Evolutionary conservation across 345 rosid species (phyloP).

Genomic region (Boechera stricta): DNA sequence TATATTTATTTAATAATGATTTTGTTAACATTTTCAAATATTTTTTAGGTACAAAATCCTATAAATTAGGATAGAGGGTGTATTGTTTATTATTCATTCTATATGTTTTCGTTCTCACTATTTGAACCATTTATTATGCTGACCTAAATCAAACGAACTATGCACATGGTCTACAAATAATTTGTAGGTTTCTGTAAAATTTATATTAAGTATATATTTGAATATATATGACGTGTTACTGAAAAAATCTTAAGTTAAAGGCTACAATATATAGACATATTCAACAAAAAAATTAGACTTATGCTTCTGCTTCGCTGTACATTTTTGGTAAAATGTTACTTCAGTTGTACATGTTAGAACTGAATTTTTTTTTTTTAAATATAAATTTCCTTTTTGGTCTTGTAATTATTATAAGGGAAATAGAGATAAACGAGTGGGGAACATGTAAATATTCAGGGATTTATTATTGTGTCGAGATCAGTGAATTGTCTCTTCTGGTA

Average conservation of each 20-base stretch:
- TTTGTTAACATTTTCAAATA: too few species aligned
- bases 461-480: neutral
- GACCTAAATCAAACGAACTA: neutral
- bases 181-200: neutral
- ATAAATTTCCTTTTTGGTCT: too few species aligned
- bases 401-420: neutral
- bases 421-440: neutral
- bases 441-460: neutral
- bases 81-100: too few species aligned
- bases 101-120: too few species aligned
- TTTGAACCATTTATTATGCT: too few species aligned
- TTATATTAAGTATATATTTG: neutral
- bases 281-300: neutral
- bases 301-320: neutral
- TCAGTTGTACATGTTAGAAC: neutral
- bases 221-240: neutral
- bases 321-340: neutral
- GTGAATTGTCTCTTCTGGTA: constrained; percentile 26
- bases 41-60: too few species aligned
- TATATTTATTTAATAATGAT: too few species aligned
- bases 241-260: neutral
- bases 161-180: neutral
- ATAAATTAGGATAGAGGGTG: too few species aligned
- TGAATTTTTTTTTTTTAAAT: too few species aligned
- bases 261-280: neutral